Evolutionary conservation across 2,329 filamentous ascomycete genomes (phyloP).

Genomic region (Aspergillus sp.): DNA sequence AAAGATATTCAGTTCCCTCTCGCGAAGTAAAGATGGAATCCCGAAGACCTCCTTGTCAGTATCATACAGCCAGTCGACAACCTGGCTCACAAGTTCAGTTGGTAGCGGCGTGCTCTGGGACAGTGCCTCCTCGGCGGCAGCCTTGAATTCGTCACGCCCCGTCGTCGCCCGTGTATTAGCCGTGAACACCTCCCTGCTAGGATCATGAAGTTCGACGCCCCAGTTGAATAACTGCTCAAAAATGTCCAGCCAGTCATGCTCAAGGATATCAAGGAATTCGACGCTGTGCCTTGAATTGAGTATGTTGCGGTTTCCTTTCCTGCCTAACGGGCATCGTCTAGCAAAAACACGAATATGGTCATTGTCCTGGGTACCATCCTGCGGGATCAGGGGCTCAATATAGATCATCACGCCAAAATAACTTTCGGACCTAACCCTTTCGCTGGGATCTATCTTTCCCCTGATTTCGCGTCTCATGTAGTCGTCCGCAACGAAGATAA

Average conservation of each 20-base stretch:
- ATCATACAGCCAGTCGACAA: neutral
- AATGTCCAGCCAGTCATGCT: neutral
- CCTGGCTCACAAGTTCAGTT: neutral
- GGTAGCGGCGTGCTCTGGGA: neutral
- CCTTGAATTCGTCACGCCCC: neutral
- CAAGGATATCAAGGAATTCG: neutral
- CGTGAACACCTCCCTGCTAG: neutral
- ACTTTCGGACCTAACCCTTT: neutral
- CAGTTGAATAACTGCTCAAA: neutral
- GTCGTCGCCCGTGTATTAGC: neutral
- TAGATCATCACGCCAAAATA: neutral
- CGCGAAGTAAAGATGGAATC: neutral
- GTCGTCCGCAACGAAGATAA: neutral
- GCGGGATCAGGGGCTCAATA: neutral
- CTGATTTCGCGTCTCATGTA: neutral
- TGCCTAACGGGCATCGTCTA: neutral
- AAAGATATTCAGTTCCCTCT: neutral
- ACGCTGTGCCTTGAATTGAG: neutral
- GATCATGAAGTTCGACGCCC: neutral
- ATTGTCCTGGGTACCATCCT: neutral
- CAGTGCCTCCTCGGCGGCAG: neutral
- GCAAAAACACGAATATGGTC: neutral
- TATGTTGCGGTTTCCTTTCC: neutral
- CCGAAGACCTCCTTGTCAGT: neutral
- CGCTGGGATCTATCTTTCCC: neutral